phyloP scores from a whole-genome alignment of 176 grass and related monocot genomes.

The Oryza meyeriana region DNA sequence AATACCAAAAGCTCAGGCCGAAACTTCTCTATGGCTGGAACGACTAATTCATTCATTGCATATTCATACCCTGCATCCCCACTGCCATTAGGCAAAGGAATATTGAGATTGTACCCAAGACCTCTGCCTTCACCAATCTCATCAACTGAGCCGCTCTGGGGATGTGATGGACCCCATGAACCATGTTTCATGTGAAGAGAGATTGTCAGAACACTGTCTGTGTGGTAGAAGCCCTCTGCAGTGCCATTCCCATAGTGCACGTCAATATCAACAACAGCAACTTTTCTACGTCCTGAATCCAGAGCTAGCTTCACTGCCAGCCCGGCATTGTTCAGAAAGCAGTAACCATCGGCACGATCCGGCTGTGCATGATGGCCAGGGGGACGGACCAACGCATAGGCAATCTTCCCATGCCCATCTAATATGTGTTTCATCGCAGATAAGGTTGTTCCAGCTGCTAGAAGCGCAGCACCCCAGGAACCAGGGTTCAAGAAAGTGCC shows the following conservation, averaged over 20 bases:
- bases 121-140: slow-evolving; percentile 79
- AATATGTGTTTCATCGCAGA: slow-evolving; percentile 75
- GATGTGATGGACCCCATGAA: slow-evolving; percentile 82
- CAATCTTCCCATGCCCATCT: slow-evolving; percentile 54
- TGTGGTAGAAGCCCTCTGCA: slow-evolving; percentile 76
- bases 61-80: slow-evolving; percentile 79
- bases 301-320: slow-evolving; percentile 74
- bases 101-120: slow-evolving; percentile 86
- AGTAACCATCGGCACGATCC: slow-evolving; percentile 69
- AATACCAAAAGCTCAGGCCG: slow-evolving; percentile 74
- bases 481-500: slow-evolving; percentile 81
- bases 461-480: slow-evolving; percentile 78
- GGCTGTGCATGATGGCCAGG: slow-evolving; percentile 91
- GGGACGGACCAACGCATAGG: slow-evolving; percentile 73
- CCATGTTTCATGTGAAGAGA: slow-evolving; percentile 94
- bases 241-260: slow-evolving; percentile 92
- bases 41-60: slow-evolving; percentile 68
- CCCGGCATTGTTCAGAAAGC: slow-evolving; percentile 91
- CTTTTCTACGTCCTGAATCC: slow-evolving; percentile 50
- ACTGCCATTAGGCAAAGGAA: slow-evolving; percentile 92
- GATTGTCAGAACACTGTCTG: slow-evolving; percentile 56
- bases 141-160: slow-evolving; percentile 53
- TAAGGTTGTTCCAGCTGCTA: slow-evolving; percentile 73
- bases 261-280: slow-evolving; percentile 69
- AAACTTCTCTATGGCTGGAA: slow-evolving; percentile 67